A percentile compares a stretch with the other conserved stretches of the same genome.
Conservation (phyloP, 1,284 basidiomycete genomes). For the Ustilago trichophora region DNA sequence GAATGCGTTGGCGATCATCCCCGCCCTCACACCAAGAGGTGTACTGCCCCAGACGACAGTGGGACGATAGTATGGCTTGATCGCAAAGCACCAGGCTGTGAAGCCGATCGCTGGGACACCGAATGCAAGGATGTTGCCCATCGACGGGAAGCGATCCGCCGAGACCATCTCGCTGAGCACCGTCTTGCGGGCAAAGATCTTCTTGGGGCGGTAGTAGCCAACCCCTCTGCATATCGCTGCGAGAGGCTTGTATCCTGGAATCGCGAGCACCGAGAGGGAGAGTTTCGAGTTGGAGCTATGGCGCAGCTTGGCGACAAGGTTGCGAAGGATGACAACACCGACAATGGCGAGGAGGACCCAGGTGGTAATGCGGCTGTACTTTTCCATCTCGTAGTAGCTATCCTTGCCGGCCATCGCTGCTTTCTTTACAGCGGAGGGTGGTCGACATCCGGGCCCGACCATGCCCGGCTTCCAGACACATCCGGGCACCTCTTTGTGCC, state of each 20-base stretch:
- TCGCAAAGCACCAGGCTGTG: conserved; percentile 43
- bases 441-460: conserved; percentile 41
- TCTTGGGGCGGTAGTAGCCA: conserved; percentile 41
- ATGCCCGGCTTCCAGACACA: conserved; percentile 47
- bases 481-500: conserved; percentile 38
- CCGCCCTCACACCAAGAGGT: conserved; percentile 53
- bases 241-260: conserved; percentile 18
- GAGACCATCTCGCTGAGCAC: conserved; percentile 23
- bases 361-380: conserved; percentile 86
- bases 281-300: conserved; percentile 8
- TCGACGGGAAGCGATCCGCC: conserved; percentile 32
- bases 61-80: conserved; percentile 56
- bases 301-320: conserved; percentile 14
- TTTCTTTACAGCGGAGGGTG: conserved; percentile 31
- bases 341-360: conserved; percentile 36
- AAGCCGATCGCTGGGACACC: conserved; percentile 23
- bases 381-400: conserved; percentile 78
- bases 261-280: conserved; percentile 6
- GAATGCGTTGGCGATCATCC: conserved; percentile 57
- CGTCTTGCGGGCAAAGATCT: conserved; percentile 21
- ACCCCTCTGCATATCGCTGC: conserved; percentile 27
- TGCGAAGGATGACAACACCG: conserved; percentile 23
- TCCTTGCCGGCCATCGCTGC: conserved; percentile 45
- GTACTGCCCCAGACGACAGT: conserved; percentile 49
- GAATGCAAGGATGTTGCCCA: conserved; percentile 33